phyloP scores from a whole-genome alignment of 2,329 filamentous ascomycete genomes.

The Hypocrella siamensis region DNA sequence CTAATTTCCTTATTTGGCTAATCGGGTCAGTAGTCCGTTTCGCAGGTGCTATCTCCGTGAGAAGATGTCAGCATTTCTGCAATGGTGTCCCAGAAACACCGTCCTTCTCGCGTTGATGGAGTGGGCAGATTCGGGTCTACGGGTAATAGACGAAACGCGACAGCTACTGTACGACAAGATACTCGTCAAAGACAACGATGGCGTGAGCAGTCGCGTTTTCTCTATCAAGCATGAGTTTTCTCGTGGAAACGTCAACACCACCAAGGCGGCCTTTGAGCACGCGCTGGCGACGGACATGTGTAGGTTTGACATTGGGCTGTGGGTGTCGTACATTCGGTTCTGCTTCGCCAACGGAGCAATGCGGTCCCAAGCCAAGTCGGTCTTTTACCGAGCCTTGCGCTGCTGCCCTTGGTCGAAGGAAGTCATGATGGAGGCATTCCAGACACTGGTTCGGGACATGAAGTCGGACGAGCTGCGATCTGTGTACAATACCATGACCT shows the following conservation, averaged over 20 bases:
- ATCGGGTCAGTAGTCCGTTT: constrained; percentile 35
- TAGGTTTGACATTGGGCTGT: constrained; percentile 25
- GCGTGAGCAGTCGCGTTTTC: constrained; percentile 28
- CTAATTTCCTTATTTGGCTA: not conserved
- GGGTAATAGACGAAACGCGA: constrained; percentile 65
- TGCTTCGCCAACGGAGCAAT: constrained; percentile 21
- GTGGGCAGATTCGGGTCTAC: constrained; percentile 58
- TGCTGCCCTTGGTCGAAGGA: constrained; percentile 34
- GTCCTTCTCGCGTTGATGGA: constrained; percentile 57
- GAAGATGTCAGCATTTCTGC: constrained; percentile 44
- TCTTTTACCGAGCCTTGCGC: constrained; percentile 30
- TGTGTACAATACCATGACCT: constrained; percentile 29
- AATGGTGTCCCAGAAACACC: constrained; percentile 57
- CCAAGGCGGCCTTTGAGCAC: constrained; percentile 35
- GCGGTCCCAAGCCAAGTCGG: constrained; percentile 25
- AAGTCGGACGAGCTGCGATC: constrained; percentile 30
- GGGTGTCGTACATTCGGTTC: constrained; percentile 35
- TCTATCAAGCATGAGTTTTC: constrained; percentile 34
- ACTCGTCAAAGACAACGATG: constrained; percentile 22
- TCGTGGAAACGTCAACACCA: constrained; percentile 31
- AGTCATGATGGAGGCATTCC: constrained; percentile 35
- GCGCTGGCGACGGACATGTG: constrained; percentile 26
- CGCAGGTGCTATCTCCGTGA: constrained; percentile 50
- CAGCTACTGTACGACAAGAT: constrained; percentile 41
- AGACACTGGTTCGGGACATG: constrained; percentile 25